Evolutionary conservation across 177 flowering plant species (phyloP).

Genomic region (Vitis hybrid): DNA sequence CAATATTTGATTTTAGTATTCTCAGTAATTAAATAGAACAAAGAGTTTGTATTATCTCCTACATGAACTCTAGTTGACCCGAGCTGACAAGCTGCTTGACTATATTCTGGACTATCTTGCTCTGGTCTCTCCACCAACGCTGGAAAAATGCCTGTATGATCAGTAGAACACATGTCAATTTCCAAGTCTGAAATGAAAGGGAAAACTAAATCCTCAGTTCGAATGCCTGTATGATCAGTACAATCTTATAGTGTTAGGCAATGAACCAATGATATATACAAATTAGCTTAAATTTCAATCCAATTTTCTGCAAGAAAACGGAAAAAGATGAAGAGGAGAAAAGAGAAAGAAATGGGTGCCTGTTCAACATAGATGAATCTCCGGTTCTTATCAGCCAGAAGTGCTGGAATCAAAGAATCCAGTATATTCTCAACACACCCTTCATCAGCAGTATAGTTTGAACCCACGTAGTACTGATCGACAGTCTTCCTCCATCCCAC

Average conservation of each 20-base stretch:
- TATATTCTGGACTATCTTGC: slow-evolving; percentile 32
- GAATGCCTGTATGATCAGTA: too few species aligned
- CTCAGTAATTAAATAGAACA: too few species aligned
- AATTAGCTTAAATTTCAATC: too few species aligned
- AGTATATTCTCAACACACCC: slow-evolving; percentile 67
- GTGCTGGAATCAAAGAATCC: slow-evolving; percentile 52
- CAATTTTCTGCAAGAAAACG: not conserved
- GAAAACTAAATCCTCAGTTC: too few species aligned
- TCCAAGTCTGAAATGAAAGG: too few species aligned
- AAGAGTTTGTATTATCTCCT: not conserved
- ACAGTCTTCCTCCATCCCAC: slow-evolving; percentile 85
- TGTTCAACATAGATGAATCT: slow-evolving; percentile 73
- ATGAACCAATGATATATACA: too few species aligned
- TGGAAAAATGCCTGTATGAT: slow-evolving; percentile 68
- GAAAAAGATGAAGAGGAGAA: not conserved
- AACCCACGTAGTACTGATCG: slow-evolving; percentile 87
- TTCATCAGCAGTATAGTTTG: slow-evolving; percentile 37
- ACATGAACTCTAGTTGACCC: slow-evolving; percentile 72
- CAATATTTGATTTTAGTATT: too few species aligned
- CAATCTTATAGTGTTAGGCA: too few species aligned
- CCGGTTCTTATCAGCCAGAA: slow-evolving; percentile 53
- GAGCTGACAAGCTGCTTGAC: slow-evolving; percentile 56
- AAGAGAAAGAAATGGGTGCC: slow-evolving; percentile 22
- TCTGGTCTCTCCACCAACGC: slow-evolving; percentile 79
- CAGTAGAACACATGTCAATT: not conserved